These are phyloP conservation scores for Cudoniella acicularis DNA, from an alignment of 495 filamentous ascomycete species.

Conservation along the genomic window DNA sequence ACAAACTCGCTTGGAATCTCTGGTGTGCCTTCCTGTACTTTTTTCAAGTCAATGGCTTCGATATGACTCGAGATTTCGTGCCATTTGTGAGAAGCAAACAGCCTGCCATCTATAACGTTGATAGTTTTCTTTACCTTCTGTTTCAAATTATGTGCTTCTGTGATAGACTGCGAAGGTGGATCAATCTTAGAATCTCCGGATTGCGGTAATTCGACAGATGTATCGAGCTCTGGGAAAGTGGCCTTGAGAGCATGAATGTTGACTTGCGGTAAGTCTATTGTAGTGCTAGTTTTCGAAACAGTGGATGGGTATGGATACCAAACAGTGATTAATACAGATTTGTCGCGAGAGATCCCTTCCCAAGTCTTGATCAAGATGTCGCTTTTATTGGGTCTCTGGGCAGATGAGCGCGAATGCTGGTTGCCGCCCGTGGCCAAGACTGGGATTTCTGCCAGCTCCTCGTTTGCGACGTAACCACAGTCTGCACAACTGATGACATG, in stretches of 20 bases:
- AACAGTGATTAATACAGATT: slow-evolving; percentile 59
- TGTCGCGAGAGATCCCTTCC: slow-evolving; percentile 68
- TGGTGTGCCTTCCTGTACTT: not conserved
- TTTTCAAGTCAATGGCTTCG: not conserved
- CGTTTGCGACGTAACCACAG: slow-evolving; percentile 79
- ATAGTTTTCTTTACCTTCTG: slow-evolving; percentile 30
- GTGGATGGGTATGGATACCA: slow-evolving; percentile 49
- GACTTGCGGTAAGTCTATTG: slow-evolving; percentile 37
- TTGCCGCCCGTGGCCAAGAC: not conserved
- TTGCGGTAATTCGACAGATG: slow-evolving; percentile 58
- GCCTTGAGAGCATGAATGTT: slow-evolving; percentile 71
- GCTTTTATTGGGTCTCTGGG: not conserved
- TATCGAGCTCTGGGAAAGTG: slow-evolving; percentile 68
- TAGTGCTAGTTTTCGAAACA: slow-evolving; percentile 13
- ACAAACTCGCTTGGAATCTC: not conserved
- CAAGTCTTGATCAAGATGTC: slow-evolving; percentile 37
- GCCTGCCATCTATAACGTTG: slow-evolving; percentile 50
- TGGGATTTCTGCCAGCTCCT: slow-evolving; percentile 62
- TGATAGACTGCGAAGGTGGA: not conserved
- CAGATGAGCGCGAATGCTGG: not conserved
- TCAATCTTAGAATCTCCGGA: slow-evolving; percentile 43
- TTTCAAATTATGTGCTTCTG: no score
- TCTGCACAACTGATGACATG: slow-evolving; percentile 67
- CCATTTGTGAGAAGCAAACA: slow-evolving; percentile 26
- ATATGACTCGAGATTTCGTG: not conserved